These are phyloP conservation scores for Linum lewisii DNA, from an alignment of 345 rosid genomes.

Conservation along the genomic window DNA sequence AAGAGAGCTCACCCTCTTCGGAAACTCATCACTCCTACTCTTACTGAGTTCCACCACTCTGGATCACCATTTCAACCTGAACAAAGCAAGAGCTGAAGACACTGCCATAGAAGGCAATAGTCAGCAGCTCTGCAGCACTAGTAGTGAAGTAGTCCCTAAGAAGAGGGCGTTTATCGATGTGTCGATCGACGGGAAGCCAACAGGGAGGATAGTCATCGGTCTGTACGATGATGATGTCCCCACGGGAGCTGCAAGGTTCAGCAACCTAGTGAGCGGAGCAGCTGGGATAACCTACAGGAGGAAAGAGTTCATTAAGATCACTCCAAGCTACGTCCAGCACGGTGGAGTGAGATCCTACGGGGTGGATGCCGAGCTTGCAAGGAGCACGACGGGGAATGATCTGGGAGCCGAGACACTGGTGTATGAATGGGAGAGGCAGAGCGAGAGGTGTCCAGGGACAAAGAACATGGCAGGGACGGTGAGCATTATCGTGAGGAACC, in stretches of 20 bases:
- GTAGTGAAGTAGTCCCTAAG: conserved; percentile 16
- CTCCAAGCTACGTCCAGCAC: conserved; percentile 77
- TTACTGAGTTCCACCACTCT: conserved; percentile 31
- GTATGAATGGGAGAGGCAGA: conserved; percentile 57
- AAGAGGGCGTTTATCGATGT: conserved; percentile 67
- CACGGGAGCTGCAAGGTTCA: conserved; percentile 54
- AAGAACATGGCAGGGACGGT: conserved; percentile 54
- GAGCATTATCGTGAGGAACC: conserved; percentile 72
- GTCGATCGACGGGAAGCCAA: conserved; percentile 59
- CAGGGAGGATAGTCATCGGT: conserved; percentile 66
- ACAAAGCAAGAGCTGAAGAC: conserved; percentile 35
- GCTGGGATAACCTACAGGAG: conserved; percentile 83
- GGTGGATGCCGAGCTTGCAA: conserved; percentile 66
- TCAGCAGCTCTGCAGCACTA: conserved; percentile 25
- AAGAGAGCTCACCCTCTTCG: conserved; percentile 35
- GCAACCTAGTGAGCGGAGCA: conserved; percentile 57
- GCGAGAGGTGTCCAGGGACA: conserved; percentile 33
- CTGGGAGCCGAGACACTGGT: conserved; percentile 31
- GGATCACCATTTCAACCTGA: conserved; percentile 30
- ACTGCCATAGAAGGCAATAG: conserved; percentile 5
- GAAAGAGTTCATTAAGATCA: conserved; percentile 75
- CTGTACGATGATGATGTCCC: conserved; percentile 51
- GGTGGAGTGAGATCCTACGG: conserved; percentile 85
- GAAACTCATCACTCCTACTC: conserved; percentile 60
- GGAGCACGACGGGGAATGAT: conserved; percentile 29